Evolutionary conservation across 2,329 filamentous ascomycete genomes (phyloP), one percentile per base, ranked within the genome.

Genomic region (Calonectria multiphialidica): DNA sequence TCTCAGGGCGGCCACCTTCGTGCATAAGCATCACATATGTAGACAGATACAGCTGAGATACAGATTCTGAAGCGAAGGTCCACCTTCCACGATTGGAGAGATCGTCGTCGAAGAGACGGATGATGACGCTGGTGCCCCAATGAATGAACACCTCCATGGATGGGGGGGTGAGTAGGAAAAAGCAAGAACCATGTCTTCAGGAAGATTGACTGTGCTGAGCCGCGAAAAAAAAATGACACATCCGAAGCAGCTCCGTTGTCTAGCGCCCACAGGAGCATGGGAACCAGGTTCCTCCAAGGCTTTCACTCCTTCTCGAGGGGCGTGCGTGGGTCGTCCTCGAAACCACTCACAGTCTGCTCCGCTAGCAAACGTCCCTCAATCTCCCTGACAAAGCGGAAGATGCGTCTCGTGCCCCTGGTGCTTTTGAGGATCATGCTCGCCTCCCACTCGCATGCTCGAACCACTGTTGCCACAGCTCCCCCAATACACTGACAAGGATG

Each of bases 401-500:
- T 30, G 21, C 42, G 49, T 59, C 49, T 65, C 64, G 40, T 55
- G 33, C 71, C 73, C 72, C 64, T 75, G 73, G 70, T 44, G 62
- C 65, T 49, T n/a, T 59, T 50, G 49, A 23, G 40, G 53, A 44
- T 57, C n/a, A 50, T 45, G 47, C 30, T 67, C 40, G 44, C 37
- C 13, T 66, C 45, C 69, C 57, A 59, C 63, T 63, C 44, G 47
- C 21, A 68, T 67, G 42, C 67, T 74, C 68, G 70, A 72, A 67
- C 72, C 65, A 70, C 59, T 65, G 65, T 28, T 49, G 62, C 40
- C 55, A 61, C 68, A 44, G 49, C 30, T 71, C 47, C 69, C 68
- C 62, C 50, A 40, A 59, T 61, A 49, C 16, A 67, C 37, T 10
- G 37, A 53, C 74, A 72, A 74, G 74, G 72, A 71, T 70, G 37